Base-by-base conservation (phyloP, 306 rosid species). In the Vachellia pachyceras region DNA sequence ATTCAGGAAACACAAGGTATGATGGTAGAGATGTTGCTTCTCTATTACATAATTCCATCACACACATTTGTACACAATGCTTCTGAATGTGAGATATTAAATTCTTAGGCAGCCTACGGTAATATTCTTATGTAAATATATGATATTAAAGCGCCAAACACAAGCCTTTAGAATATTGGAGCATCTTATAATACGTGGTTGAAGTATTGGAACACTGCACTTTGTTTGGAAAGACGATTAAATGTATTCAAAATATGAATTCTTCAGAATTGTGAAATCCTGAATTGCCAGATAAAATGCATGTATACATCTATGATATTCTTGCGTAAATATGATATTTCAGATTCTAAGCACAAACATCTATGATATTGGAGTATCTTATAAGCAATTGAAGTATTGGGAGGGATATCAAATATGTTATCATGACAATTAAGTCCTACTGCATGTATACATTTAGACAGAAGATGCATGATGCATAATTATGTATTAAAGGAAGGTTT, bases 1-100 rank as follows among this genome's bases (percentile, higher is more conserved):
- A 67, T 66, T 54, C 78, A 52, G 69, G 77, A 52, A 82, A 50
- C 9, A 46, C 84, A 39, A 37, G 79, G 79, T 74, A 75, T 40
- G 77, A 50, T 40, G 77, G 35, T 61, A 3, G 63, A n/a, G n/a
- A 33, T 47, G 25, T 72, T 72, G 17, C 60, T 44, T 20, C 41
- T 79, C 70, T 69, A 20, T 18, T 33, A 40, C 57, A 18, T 64
- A 33, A 17, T 42, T 33, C 20, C 73, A 33, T 44, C 15, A 41
- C 2, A 20, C n/a, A 20, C 17, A 3, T 69, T 68, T 68, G 35
- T 36, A 20, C 50, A n/a, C 50, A 10, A 10, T 22, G 17, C 29
- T 41, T 69, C 45, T 20, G 52, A 20, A 42, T 11, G 39, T 22
- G 3, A 22, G 25, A 44, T 41, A 33, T 44, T 69, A 22, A 69